Evolutionary conservation across 2,329 filamentous ascomycete species (phyloP), one percentile per base, ranked within the genome.

Genomic region (Aspergillus sp.): DNA sequence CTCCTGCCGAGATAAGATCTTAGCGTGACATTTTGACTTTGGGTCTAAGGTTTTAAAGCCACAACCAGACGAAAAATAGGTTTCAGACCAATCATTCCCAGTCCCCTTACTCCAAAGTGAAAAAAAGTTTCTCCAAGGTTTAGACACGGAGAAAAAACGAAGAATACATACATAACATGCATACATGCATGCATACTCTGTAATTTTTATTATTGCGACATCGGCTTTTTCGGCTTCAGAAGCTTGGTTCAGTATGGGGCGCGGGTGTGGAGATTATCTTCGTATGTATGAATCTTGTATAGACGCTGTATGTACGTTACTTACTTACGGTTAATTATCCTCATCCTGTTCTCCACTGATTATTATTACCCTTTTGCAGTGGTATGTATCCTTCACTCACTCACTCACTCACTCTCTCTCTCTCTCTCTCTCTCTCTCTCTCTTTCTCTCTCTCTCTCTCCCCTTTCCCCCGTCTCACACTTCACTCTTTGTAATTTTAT

Each of bases 1-100:
- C 21, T 6, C 30, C 62, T 60, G 60, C 66, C 62, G 62, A 65
- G 63, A 70, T 69, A 69, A 69, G 67, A 68, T 69, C 64, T 55
- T 68, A 67, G 64, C 50, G 61, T 58, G 53, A 52, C 38, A 38
- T 19, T 49, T 60, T 64, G 57, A 54, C 41, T 65, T 62, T 38
- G 43, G 50, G 48, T 45, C 47, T 36, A 39, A 57, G 15, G 32
- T 36, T 50, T 15, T 13, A 28, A 36, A 28, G 38, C 30, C 50
- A 21, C 28, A 23, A 53, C 21, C 10, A 54, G 15, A 39, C 19
- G 23, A 41, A n/a, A 23, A 19, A 21, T 25, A 17, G 32, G 32
- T 15, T 36, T 36, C 32, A 36, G 32, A 36, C 32, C 32, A 36
- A 36, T 36, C 32, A 13, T 36, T 36, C 32, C 32, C 32, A 36